Evolutionary conservation across 208 protist genomes (phyloP).

Genomic region (Crithidia thermophila): DNA sequence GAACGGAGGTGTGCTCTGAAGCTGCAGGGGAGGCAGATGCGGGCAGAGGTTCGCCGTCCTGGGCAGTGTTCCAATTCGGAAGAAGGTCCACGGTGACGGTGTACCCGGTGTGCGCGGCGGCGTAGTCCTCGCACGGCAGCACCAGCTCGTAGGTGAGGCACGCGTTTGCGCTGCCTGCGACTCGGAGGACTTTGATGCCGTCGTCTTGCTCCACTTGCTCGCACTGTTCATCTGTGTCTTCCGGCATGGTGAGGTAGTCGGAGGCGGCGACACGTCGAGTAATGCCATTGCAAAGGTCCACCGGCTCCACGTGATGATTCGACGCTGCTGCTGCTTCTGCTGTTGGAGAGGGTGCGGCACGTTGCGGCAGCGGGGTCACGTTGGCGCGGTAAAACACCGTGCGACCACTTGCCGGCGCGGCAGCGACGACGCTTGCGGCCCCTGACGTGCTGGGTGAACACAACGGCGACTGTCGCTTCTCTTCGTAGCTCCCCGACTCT

Average conservation of each 20-base stretch:
- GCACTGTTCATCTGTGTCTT: background rate
- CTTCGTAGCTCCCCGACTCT: background rate
- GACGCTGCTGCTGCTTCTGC: background rate
- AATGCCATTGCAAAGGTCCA: too few species aligned
- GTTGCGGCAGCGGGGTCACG: background rate
- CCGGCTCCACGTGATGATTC: too few species aligned
- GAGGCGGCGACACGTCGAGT: background rate
- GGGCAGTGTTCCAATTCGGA: background rate
- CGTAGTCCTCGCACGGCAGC: background rate
- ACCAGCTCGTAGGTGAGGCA: constrained; percentile 18
- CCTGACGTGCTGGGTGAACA: too few species aligned
- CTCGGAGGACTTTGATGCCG: background rate
- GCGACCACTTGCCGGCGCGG: background rate
- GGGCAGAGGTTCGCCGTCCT: background rate
- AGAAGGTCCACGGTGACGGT: constrained; percentile 5
- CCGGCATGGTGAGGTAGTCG: background rate
- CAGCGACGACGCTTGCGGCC: background rate
- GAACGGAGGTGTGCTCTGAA: background rate
- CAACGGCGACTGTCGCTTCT: background rate
- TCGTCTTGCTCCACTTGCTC: background rate
- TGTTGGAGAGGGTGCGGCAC: background rate
- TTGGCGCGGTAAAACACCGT: constrained; percentile 17
- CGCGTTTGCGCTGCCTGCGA: background rate
- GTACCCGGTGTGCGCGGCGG: constrained; percentile 12
- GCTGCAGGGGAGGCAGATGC: background rate